A percentile compares a stretch with the other conserved stretches of the same genome.
Conservation (phyloP, 257 asterid species). For the Penstemon newberryi region DNA sequence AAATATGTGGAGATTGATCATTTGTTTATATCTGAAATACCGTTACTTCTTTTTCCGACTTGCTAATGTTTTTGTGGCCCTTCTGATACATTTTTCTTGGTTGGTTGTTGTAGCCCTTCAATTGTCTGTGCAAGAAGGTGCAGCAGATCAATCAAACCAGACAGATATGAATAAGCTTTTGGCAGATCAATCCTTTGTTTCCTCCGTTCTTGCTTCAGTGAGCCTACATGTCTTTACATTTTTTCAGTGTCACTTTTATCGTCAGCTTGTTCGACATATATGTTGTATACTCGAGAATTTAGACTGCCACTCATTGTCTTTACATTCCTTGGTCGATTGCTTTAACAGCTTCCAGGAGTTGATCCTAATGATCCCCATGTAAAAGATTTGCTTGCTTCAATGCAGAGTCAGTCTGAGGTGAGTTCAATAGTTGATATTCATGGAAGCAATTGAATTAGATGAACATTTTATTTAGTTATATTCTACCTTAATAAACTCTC, state of each 20-base stretch:
- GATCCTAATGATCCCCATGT: slow-evolving; percentile 95
- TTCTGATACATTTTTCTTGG: slow-evolving; percentile 2
- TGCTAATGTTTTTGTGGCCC: neutral
- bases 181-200: slow-evolving; percentile 74
- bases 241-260: slow-evolving; percentile 3
- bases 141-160: slow-evolving; percentile 58
- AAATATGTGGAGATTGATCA: slow-evolving; percentile 3
- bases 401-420: slow-evolving; percentile 92
- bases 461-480: neutral
- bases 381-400: slow-evolving; percentile 86
- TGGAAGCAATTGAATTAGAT: slow-evolving; percentile 22
- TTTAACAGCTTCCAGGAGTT: slow-evolving; percentile 94
- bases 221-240: slow-evolving; percentile 30
- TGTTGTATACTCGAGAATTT: neutral
- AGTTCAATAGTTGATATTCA: slow-evolving; percentile 29
- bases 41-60: neutral
- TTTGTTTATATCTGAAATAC: neutral
- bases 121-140: slow-evolving; percentile 79
- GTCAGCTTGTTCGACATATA: slow-evolving; percentile 11
- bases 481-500: neutral
- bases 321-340: slow-evolving; percentile 21
- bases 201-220: slow-evolving; percentile 83
- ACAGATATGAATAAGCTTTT: slow-evolving; percentile 74
- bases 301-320: neutral
- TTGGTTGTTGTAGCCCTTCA: slow-evolving; percentile 75